phyloP scores from a whole-genome alignment of 129 eudicot genomes.

The Artemisia tridentata region DNA sequence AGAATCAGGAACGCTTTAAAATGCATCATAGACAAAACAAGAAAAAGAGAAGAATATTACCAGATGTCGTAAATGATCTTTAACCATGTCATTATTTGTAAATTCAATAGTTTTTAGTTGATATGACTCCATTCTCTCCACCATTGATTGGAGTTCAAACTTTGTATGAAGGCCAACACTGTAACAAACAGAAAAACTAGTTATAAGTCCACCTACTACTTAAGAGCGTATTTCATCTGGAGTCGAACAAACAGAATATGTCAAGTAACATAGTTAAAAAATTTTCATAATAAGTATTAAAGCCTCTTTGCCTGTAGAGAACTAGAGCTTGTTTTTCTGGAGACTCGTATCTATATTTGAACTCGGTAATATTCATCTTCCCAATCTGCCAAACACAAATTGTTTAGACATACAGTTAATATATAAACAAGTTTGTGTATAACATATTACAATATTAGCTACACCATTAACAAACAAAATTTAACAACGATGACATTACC shows the following conservation, averaged over 20 bases:
- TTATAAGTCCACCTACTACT: no score
- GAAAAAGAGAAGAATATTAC: conserved; percentile 37
- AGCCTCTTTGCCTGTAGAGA: conserved; percentile 70
- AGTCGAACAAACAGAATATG: neutral
- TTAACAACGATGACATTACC: neutral
- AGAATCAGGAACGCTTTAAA: neutral
- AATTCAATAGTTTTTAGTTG: conserved; percentile 73
- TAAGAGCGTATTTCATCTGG: no score
- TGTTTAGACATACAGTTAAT: neutral
- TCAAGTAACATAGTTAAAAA: neutral
- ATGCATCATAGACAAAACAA: neutral
- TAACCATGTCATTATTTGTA: conserved; percentile 85
- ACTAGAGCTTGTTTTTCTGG: conserved; percentile 72
- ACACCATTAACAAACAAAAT: neutral
- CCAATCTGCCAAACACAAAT: conserved; percentile 66
- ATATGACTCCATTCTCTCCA: conserved; percentile 70
- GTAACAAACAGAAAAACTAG: conserved; percentile 30
- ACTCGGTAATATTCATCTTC: conserved; percentile 86
- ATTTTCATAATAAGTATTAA: neutral
- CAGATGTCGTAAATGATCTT: conserved; percentile 95
- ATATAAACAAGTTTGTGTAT: neutral
- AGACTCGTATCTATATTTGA: conserved; percentile 70
- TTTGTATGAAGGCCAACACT: conserved; percentile 96
- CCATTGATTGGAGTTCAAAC: conserved; percentile 79
- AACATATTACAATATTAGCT: neutral